A percentile compares a stretch with the other conserved stretches of the same genome.
Evolutionary conservation across 2,329 filamentous ascomycete species (phyloP).

Genomic region (Aquanectria penicillioides): DNA sequence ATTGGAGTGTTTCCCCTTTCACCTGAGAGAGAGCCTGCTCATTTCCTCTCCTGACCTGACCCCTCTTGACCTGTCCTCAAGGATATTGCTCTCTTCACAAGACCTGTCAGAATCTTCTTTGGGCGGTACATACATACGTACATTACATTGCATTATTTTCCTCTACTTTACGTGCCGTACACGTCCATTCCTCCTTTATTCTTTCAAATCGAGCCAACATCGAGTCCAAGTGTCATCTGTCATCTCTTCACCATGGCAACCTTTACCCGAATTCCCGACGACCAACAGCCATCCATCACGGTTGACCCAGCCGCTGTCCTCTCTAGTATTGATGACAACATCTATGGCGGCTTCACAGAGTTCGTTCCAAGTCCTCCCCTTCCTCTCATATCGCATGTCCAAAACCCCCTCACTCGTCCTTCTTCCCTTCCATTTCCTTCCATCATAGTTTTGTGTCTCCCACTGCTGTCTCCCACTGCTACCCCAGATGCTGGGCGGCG

Average conservation of each 20-base stretch:
- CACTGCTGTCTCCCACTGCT: background rate
- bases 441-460: background rate
- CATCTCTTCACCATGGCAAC: conserved; percentile 69
- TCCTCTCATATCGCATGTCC: background rate
- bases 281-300: conserved; percentile 70
- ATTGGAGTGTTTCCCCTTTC: too few species aligned
- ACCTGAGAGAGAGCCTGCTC: too few species aligned
- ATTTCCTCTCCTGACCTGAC: too few species aligned
- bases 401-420: background rate
- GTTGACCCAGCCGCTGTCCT: conserved; percentile 73
- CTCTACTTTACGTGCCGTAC: too few species aligned
- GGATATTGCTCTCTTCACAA: too few species aligned
- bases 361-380: conserved; percentile 52
- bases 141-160: too few species aligned
- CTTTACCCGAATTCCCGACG: conserved; percentile 73
- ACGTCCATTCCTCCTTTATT: too few species aligned
- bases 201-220: too few species aligned
- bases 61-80: too few species aligned
- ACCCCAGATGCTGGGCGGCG: conserved; percentile 11
- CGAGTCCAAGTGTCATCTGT: too few species aligned
- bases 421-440: background rate
- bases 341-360: conserved; percentile 88
- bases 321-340: conserved; percentile 80
- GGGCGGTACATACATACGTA: too few species aligned
- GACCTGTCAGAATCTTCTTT: too few species aligned